Conservation (phyloP, 805 yeast genomes). For the Zygoascus bituminiphila region DNA sequence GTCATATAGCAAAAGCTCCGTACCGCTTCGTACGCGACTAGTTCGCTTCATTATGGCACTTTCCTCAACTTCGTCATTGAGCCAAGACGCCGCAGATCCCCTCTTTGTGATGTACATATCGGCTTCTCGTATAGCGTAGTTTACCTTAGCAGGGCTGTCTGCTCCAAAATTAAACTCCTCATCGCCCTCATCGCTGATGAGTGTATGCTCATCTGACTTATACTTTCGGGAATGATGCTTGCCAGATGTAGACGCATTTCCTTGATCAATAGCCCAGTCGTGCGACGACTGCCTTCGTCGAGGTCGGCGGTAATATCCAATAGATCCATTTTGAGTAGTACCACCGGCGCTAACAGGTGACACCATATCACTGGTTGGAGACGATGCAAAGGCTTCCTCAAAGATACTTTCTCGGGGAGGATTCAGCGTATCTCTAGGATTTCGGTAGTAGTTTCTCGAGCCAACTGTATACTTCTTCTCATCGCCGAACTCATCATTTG, state of each 20-base stretch:
- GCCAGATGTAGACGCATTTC: background rate
- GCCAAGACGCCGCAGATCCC: background rate
- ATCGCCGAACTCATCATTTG: background rate
- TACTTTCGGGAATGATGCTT: background rate
- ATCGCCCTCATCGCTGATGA: slow-evolving; percentile 3
- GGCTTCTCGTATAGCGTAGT: slow-evolving; percentile 54
- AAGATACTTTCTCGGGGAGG: slow-evolving; percentile 9
- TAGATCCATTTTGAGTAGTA: slow-evolving; percentile 1
- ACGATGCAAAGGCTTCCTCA: slow-evolving; percentile 13
- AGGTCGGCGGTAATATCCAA: slow-evolving; percentile 19
- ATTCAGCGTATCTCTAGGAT: background rate
- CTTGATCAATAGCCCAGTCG: slow-evolving; percentile 13
- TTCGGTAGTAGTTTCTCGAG: background rate
- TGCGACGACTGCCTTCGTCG: slow-evolving; percentile 16
- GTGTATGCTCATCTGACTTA: background rate
- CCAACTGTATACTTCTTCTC: background rate
- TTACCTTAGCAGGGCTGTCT: slow-evolving; percentile 26
- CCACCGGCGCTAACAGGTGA: slow-evolving; percentile 10
- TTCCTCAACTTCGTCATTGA: background rate
- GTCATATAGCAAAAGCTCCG: background rate
- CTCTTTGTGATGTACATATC: slow-evolving; percentile 36
- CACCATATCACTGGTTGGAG: slow-evolving; percentile 14
- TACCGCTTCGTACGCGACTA: background rate
- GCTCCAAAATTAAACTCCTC: background rate
- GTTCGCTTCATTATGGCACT: background rate